Percentiles rank a stretch among this genome's conserved stretches.
Conservation (phyloP, 148 eudicot genomes). For the Camellia sinensis region DNA sequence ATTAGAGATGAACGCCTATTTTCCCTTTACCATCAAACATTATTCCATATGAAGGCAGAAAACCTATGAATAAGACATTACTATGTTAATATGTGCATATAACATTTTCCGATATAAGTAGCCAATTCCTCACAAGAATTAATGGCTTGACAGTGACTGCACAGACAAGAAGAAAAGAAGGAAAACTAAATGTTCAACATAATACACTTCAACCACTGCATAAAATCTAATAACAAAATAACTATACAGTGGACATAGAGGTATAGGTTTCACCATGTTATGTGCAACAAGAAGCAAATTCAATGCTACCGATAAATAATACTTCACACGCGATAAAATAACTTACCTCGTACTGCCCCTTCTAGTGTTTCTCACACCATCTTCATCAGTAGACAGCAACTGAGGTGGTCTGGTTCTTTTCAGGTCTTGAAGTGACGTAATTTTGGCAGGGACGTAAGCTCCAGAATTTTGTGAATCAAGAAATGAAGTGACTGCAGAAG, state of each 20-base stretch:
- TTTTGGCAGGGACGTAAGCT: conserved; percentile 24
- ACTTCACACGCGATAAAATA: not conserved
- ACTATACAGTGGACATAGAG: not conserved
- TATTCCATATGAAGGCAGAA: not conserved
- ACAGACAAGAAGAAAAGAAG: not conserved
- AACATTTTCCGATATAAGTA: not conserved
- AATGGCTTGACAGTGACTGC: not conserved
- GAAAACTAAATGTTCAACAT: not conserved
- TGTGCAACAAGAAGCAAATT: too few relatives aligned
- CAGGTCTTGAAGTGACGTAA: conserved; percentile 29
- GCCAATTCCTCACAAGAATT: not conserved
- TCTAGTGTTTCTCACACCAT: conserved; percentile 25
- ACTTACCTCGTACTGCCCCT: conserved; percentile 36
- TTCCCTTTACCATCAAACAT: not conserved
- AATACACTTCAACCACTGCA: not conserved
- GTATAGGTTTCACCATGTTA: not conserved
- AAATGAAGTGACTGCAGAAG: conserved; percentile 24
- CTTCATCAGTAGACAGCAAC: conserved; percentile 34
- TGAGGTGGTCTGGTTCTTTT: conserved; percentile 47
- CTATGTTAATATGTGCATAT: not conserved
- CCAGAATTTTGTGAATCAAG: conserved; percentile 25
- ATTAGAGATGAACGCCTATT: not conserved
- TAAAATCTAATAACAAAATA: not conserved
- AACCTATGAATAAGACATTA: not conserved
- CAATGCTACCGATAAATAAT: not conserved